Conservation (phyloP, 2,329 filamentous ascomycete genomes). For the Penicillium sp. region DNA sequence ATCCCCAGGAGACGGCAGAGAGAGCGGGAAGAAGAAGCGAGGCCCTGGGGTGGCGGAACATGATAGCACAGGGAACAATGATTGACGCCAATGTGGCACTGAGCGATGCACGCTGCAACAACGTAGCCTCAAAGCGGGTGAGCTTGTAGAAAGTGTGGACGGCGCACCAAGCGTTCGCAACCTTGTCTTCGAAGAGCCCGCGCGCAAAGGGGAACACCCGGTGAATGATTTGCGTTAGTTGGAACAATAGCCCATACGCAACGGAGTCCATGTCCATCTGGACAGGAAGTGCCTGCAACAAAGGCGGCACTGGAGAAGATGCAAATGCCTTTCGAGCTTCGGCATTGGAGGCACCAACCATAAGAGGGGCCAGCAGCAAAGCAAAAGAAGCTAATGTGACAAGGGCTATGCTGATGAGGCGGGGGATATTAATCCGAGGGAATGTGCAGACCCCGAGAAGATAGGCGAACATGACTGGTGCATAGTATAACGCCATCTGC, state of each 20-base stretch:
- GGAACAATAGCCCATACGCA: conserved; percentile 73
- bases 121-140: conserved; percentile 64
- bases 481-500: conserved; percentile 98
- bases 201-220: conserved; percentile 94
- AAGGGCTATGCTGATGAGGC: conserved; percentile 71
- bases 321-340: conserved; percentile 61
- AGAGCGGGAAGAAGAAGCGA: conserved; percentile 75
- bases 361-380: conserved; percentile 70
- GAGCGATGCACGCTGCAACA: conserved; percentile 75
- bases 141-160: conserved; percentile 88
- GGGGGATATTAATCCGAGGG: conserved; percentile 63
- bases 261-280: conserved; percentile 62
- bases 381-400: conserved; percentile 71
- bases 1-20: conserved; percentile 85
- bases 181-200: conserved; percentile 98
- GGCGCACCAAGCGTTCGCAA: conserved; percentile 97
- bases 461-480: conserved; percentile 87
- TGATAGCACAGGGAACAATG: conserved; percentile 70
- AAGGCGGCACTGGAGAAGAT: conserved; percentile 60
- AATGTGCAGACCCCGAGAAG: conserved; percentile 82
- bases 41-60: conserved; percentile 75
- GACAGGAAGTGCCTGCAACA: conserved; percentile 57
- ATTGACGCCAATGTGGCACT: conserved; percentile 73
- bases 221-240: conserved; percentile 78
- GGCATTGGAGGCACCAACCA: conserved; percentile 69